Evolutionary conservation across 2,329 filamentous ascomycete genomes (phyloP).

Genomic region (Mycogone perniciosa): DNA sequence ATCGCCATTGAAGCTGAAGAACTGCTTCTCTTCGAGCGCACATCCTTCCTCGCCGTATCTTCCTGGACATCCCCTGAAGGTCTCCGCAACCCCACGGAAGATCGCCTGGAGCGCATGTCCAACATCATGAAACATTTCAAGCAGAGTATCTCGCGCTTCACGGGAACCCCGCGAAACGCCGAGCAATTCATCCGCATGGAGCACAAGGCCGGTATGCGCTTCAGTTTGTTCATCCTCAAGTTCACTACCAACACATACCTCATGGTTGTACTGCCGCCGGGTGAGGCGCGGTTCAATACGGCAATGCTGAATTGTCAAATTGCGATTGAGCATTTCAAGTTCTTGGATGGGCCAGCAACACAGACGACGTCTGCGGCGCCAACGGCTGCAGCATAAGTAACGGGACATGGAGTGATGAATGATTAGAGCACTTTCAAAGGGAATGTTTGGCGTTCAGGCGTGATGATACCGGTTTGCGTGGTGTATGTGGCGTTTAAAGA

Average conservation of each 20-base stretch:
- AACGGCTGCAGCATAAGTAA: neutral
- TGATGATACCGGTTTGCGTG: too few species aligned
- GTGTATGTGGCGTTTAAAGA: too few species aligned
- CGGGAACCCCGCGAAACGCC: slow-evolving; percentile 70
- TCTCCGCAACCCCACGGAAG: slow-evolving; percentile 75
- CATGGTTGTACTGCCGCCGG: slow-evolving; percentile 83
- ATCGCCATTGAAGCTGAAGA: slow-evolving; percentile 87
- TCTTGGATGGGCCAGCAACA: slow-evolving; percentile 46
- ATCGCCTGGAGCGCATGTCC: slow-evolving; percentile 87
- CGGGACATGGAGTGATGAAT: neutral
- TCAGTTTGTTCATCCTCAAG: slow-evolving; percentile 91
- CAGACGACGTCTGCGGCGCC: slow-evolving; percentile 9
- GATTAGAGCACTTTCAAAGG: neutral
- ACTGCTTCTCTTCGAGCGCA: slow-evolving; percentile 88
- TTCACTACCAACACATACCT: slow-evolving; percentile 98
- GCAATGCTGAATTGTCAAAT: slow-evolving; percentile 87
- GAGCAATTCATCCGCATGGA: slow-evolving; percentile 78
- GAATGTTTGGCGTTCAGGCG: neutral
- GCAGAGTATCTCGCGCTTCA: slow-evolving; percentile 70
- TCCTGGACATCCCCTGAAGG: slow-evolving; percentile 75
- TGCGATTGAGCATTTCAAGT: slow-evolving; percentile 73
- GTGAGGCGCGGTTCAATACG: slow-evolving; percentile 85
- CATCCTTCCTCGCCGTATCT: slow-evolving; percentile 93
- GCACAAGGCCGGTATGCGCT: slow-evolving; percentile 67
- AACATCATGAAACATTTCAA: slow-evolving; percentile 99